Evolutionary conservation across 2,329 filamentous ascomycete genomes (phyloP).

Genomic region (Cryoendolithus antarcticus): DNA sequence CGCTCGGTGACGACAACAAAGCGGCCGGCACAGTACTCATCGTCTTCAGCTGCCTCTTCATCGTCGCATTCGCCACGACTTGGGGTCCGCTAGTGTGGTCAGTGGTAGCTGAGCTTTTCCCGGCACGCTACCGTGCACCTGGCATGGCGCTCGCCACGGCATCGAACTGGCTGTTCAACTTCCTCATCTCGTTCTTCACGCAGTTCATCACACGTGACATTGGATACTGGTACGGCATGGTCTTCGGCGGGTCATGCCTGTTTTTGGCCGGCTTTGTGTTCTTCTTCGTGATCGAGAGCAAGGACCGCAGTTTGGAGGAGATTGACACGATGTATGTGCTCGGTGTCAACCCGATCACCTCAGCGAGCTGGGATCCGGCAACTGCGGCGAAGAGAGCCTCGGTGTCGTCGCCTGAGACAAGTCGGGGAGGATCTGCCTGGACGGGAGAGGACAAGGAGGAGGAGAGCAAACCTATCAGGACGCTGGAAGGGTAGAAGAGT

Average conservation of each 20-base stretch:
- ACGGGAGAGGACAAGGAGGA: no score
- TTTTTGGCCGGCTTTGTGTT: constrained; percentile 23
- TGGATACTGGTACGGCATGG: constrained; percentile 27
- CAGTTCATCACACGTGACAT: constrained; percentile 27
- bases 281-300: constrained; percentile 28
- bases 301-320: constrained; percentile 27
- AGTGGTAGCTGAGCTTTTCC: constrained; percentile 25
- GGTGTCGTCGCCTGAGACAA: no score
- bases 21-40: constrained; percentile 22
- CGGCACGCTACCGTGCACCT: constrained; percentile 28
- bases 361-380: constrained; percentile 18
- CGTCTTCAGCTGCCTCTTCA: constrained; percentile 26
- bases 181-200: constrained; percentile 26
- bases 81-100: constrained; percentile 25
- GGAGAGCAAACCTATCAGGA: no score
- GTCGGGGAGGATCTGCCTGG: no score
- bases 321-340: constrained; percentile 30
- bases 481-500: no score
- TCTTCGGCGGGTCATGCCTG: constrained; percentile 27
- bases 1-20: constrained; percentile 15
- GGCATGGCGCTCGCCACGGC: constrained; percentile 34
- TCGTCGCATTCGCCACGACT: constrained; percentile 24
- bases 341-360: constrained; percentile 23
- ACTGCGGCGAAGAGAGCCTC: no score
- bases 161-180: constrained; percentile 29